These are phyloP conservation scores for Chlorella vulgaris DNA, from an alignment of 139 green algal genomes.

Conservation along the genomic window DNA sequence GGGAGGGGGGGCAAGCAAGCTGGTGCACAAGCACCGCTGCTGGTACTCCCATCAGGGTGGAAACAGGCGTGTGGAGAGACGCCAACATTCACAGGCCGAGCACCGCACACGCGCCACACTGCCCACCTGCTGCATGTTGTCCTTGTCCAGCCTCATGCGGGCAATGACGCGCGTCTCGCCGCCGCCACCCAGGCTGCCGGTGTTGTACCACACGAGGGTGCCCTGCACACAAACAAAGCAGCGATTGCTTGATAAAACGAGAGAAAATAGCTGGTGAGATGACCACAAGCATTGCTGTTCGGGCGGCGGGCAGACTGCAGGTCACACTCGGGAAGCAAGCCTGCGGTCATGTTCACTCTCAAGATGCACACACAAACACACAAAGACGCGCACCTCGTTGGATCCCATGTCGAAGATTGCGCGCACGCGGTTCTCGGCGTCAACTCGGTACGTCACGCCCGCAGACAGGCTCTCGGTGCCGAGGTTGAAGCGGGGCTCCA, in stretches of 20 bases:
- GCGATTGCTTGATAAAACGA: too few relatives aligned
- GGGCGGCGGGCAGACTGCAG: background rate
- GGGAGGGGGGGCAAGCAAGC: too few relatives aligned
- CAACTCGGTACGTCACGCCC: slow-evolving; percentile 25
- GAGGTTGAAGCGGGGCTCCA: slow-evolving; percentile 46
- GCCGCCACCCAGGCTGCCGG: slow-evolving; percentile 30
- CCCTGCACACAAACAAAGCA: slow-evolving; percentile 24
- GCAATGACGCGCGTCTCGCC: slow-evolving; percentile 37
- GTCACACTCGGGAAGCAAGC: background rate
- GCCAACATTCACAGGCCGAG: too few relatives aligned
- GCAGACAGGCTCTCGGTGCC: slow-evolving; percentile 36
- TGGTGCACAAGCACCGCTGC: background rate
- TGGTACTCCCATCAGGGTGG: background rate
- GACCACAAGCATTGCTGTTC: background rate
- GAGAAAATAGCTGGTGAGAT: too few relatives aligned
- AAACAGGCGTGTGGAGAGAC: background rate
- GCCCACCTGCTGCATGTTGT: slow-evolving; percentile 39
- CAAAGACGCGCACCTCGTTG: background rate
- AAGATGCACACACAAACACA: background rate
- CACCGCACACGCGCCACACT: background rate
- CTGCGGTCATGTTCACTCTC: too few relatives aligned
- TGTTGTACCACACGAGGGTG: slow-evolving; percentile 40
- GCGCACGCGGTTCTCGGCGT: slow-evolving; percentile 44
- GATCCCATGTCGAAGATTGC: slow-evolving; percentile 28
- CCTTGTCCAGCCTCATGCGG: slow-evolving; percentile 35